Evolutionary conservation across 345 rosid species (phyloP).

Genomic region (Gossypium bickii): DNA sequence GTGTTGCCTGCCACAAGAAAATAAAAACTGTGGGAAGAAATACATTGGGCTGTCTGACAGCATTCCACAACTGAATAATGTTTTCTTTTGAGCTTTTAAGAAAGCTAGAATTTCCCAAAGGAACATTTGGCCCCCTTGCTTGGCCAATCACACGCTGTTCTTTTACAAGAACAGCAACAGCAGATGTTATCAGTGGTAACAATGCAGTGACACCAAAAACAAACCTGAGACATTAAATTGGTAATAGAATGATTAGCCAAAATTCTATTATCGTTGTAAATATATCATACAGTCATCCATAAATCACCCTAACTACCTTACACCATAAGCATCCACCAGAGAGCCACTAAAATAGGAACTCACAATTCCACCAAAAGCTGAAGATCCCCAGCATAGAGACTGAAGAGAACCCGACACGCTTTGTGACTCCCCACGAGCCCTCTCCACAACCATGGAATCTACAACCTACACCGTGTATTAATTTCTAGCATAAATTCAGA

Average conservation of each 20-base stretch:
- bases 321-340: slow-evolving; percentile 84
- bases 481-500: slow-evolving; percentile 13
- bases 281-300: neutral
- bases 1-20: slow-evolving; percentile 99
- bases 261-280: slow-evolving; percentile 6
- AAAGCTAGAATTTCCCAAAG: slow-evolving; percentile 42
- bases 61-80: slow-evolving; percentile 62
- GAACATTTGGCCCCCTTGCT: slow-evolving; percentile 35
- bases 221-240: slow-evolving; percentile 57
- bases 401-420: slow-evolving; percentile 88
- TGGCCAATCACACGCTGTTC: slow-evolving; percentile 61
- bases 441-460: slow-evolving; percentile 98
- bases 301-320: slow-evolving; percentile 46
- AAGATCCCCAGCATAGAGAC: slow-evolving; percentile 96
- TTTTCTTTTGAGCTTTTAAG: slow-evolving; percentile 62
- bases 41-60: slow-evolving; percentile 77
- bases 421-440: slow-evolving; percentile 98
- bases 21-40: slow-evolving; percentile 81
- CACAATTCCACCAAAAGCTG: slow-evolving; percentile 96
- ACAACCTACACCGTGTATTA: slow-evolving; percentile 61
- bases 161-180: slow-evolving; percentile 87
- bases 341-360: slow-evolving; percentile 97
- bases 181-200: slow-evolving; percentile 80
- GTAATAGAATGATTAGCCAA: slow-evolving; percentile 14
- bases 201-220: slow-evolving; percentile 90